Evolutionary conservation across 2,329 filamentous ascomycete genomes (phyloP).

Genomic region (Neoascochyta sp.): DNA sequence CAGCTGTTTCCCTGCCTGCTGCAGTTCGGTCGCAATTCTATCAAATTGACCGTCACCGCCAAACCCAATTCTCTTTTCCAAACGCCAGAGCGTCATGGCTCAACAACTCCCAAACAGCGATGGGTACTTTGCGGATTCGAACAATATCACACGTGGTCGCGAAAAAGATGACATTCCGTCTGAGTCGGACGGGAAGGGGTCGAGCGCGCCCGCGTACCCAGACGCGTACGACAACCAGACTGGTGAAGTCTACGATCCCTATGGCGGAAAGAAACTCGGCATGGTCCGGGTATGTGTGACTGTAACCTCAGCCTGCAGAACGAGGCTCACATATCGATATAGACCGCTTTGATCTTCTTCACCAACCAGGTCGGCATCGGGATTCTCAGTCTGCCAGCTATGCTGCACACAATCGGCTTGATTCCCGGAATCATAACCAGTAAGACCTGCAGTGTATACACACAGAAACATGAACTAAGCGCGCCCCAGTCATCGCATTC

Average conservation of each 20-base stretch:
- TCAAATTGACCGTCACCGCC: too few relatives aligned
- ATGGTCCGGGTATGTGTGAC: slow-evolving; percentile 6
- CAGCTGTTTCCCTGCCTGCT: too few relatives aligned
- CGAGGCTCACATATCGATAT: too few relatives aligned
- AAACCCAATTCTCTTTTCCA: too few relatives aligned
- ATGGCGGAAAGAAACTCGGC: slow-evolving; percentile 8
- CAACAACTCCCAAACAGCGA: too few relatives aligned
- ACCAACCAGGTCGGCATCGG: slow-evolving; percentile 19
- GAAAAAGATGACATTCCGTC: too few relatives aligned
- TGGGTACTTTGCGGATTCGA: too few relatives aligned
- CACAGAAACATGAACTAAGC: not conserved
- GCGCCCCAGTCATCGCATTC: not conserved
- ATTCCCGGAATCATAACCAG: slow-evolving; percentile 15
- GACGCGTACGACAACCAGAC: slow-evolving; percentile 1
- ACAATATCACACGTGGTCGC: too few relatives aligned
- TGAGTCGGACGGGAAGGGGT: too few relatives aligned
- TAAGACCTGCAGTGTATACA: slow-evolving; percentile 2
- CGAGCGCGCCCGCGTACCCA: not conserved
- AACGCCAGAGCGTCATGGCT: too few relatives aligned
- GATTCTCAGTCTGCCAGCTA: slow-evolving; percentile 14
- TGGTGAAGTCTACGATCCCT: slow-evolving; percentile 5
- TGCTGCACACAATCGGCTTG: slow-evolving; percentile 15
- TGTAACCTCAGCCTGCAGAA: too few relatives aligned
- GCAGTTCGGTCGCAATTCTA: too few relatives aligned
- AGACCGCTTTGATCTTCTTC: slow-evolving; percentile 14